Evolutionary conservation across 2,329 filamentous ascomycete species (phyloP).

Genomic region (Colletotrichum zoysiae): DNA sequence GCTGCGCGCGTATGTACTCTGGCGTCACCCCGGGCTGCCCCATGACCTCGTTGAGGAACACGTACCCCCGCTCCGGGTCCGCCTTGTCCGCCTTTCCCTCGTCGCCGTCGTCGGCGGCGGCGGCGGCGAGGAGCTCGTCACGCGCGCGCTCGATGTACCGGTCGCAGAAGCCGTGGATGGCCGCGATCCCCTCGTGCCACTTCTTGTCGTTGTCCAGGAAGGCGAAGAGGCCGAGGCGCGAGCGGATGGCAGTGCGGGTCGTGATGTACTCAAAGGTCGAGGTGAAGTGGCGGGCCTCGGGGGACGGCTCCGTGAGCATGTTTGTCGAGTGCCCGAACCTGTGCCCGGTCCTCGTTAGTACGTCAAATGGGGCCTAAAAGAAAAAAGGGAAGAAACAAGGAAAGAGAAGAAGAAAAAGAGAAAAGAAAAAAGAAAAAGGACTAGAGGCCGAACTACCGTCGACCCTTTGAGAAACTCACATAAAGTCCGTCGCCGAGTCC

Average conservation of each 20-base stretch:
- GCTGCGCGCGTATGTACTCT: conserved; percentile 62
- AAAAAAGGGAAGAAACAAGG: too few relatives aligned
- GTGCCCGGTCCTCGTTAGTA: conserved; percentile 42
- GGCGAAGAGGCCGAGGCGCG: conserved; percentile 57
- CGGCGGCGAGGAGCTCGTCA: conserved; percentile 45
- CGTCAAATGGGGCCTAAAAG: not conserved
- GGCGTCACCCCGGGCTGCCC: conserved; percentile 56
- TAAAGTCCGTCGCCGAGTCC: conserved; percentile 76
- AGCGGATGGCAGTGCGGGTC: conserved; percentile 52
- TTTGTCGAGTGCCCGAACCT: conserved; percentile 60
- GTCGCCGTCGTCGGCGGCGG: not conserved
- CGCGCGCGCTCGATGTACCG: conserved; percentile 58
- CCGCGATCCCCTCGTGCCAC: conserved; percentile 54
- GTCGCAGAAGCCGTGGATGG: conserved; percentile 62
- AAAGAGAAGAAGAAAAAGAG: not conserved
- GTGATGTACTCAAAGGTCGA: conserved; percentile 62
- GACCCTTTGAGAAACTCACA: conserved; percentile 51
- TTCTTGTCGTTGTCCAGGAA: conserved; percentile 52
- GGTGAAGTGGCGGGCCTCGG: conserved; percentile 58
- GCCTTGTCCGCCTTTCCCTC: conserved; percentile 41
- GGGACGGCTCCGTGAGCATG: conserved; percentile 52
- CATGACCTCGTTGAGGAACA: conserved; percentile 70
- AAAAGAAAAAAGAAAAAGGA: not conserved
- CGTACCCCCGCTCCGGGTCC: conserved; percentile 57
- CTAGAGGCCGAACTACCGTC: too few relatives aligned